Evolutionary conservation across 768 basidiomycete species (phyloP).

Genomic region (Lactifluus subvellereus): DNA sequence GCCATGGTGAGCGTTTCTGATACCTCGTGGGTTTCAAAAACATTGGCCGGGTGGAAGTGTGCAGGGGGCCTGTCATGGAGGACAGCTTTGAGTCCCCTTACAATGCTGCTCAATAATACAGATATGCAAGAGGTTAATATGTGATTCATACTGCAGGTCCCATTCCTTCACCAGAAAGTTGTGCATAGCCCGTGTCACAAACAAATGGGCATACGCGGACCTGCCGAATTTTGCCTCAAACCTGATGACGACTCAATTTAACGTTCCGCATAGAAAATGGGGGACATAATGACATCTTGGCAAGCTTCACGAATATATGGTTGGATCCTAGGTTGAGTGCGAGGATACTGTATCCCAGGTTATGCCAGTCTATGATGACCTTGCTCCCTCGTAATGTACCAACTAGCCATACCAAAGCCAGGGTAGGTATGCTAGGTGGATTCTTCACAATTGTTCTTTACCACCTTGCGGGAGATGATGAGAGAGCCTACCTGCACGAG

Average conservation of each 20-base stretch:
- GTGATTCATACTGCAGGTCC: conserved; percentile 59
- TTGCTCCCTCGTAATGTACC: conserved; percentile 65
- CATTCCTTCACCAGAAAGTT: conserved; percentile 65
- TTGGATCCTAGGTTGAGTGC: conserved; percentile 67
- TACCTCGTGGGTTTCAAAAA: conserved; percentile 75
- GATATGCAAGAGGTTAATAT: not conserved
- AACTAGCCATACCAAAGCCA: conserved; percentile 77
- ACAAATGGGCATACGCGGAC: conserved; percentile 81
- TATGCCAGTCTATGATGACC: conserved; percentile 98
- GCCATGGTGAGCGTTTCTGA: not conserved
- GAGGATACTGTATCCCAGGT: conserved; percentile 91
- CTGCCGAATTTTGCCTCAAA: conserved; percentile 80
- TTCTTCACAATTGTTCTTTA: conserved; percentile 50
- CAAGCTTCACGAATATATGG: conserved; percentile 67
- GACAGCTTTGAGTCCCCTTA: conserved; percentile 71
- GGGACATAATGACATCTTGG: conserved; percentile 53
- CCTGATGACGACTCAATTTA: conserved; percentile 38
- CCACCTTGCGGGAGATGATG: not conserved
- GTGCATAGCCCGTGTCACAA: conserved; percentile 87
- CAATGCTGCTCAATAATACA: not conserved
- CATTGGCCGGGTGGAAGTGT: conserved; percentile 67
- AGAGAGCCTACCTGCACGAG: conserved; percentile 71
- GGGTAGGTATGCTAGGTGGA: conserved; percentile 92
- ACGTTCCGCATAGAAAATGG: conserved; percentile 4
- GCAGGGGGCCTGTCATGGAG: conserved; percentile 88